Base-by-base conservation (phyloP, 768 basidiomycete genomes). In the Macrolepiota fuliginosa region DNA sequence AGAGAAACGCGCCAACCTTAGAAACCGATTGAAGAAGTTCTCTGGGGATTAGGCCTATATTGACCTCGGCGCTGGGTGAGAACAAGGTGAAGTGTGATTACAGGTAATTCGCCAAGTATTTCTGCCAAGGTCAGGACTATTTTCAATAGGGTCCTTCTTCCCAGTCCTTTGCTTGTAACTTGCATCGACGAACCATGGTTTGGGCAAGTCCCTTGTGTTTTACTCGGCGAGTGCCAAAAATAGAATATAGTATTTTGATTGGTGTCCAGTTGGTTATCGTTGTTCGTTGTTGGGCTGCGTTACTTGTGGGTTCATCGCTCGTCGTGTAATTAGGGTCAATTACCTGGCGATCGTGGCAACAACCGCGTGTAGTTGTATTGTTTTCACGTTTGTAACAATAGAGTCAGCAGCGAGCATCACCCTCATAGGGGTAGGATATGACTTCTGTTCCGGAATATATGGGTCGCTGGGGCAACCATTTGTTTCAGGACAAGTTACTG, bases 81-180 rank as follows among this genome's bases (percentile, higher is more conserved):
- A 35, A 36, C 11, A 39, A n/a, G n/a, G n/a, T n/a, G n/a, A n/a
- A 13, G 15, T 56, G 15, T 51, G 74, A 0, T 66, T 72, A 0
- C 76, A 79, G 3, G 69, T 73, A 1, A 67, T 45, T 45, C 69
- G 45, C 50, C 35, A 45, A 42, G n/a, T 25, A 49, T 11, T 36
- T 10, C 6, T 17, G 13, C 15, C 27, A 4, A 63, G 62, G 3
- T 50, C 63, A 19, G 15, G 27, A 37, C 17, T 66, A 47, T 71
- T 75, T 27, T 58, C 64, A 3, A 51, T 61, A 2, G 72, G 67
- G 12, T 69, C 71, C 50, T 76, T 67, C 42, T 75, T 64, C 13
- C 76, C 77, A 2, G 54, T 74, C 17, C 79, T 79, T 64, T 79
- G 73, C 54, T 59, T 79, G 19, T 78, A 81, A 56, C 63, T 80